phyloP scores from a whole-genome alignment of 2,329 filamentous ascomycete species.

The Simplicillium sp. region DNA sequence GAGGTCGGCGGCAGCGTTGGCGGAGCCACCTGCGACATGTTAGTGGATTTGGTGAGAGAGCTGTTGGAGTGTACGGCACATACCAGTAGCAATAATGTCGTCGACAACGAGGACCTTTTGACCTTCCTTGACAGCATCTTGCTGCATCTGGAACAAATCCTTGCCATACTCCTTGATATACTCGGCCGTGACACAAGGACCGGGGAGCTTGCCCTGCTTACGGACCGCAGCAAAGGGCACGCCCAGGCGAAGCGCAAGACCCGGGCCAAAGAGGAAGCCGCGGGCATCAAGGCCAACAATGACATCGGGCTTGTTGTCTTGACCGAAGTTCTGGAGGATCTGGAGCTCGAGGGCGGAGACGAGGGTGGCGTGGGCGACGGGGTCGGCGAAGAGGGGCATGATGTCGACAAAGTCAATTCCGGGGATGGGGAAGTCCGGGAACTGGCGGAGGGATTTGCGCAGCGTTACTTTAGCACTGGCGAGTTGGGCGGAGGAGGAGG shows the following conservation, averaged over 20 bases:
- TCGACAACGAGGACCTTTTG: constrained; percentile 91
- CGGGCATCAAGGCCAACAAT: constrained; percentile 89
- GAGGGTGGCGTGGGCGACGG: constrained; percentile 63
- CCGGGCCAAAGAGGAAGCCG: constrained; percentile 91
- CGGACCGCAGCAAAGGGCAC: constrained; percentile 86
- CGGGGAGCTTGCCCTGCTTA: constrained; percentile 93
- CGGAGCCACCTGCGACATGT: constrained; percentile 67
- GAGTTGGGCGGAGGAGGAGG: constrained; percentile 55
- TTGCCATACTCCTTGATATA: constrained; percentile 95
- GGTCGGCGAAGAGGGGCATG: constrained; percentile 85
- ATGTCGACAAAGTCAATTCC: constrained; percentile 98
- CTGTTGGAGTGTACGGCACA: constrained; percentile 21
- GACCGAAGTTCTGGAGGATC: constrained; percentile 52
- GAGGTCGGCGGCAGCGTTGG: constrained; percentile 76
- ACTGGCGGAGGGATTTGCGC: constrained; percentile 67
- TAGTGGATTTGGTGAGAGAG: constrained; percentile 1
- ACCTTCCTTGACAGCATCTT: constrained; percentile 70
- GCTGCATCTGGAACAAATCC: constrained; percentile 95
- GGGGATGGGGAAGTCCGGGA: constrained; percentile 82
- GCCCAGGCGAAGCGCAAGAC: constrained; percentile 72
- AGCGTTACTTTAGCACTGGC: constrained; percentile 62
- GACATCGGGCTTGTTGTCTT: constrained; percentile 63
- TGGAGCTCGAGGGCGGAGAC: constrained; percentile 80
- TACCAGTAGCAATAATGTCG: constrained; percentile 97
- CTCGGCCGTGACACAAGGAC: constrained; percentile 71